A percentile compares a stretch with the other conserved stretches of the same genome.
Conservation (phyloP, 768 basidiomycete genomes). For the Calocera viscosa region DNA sequence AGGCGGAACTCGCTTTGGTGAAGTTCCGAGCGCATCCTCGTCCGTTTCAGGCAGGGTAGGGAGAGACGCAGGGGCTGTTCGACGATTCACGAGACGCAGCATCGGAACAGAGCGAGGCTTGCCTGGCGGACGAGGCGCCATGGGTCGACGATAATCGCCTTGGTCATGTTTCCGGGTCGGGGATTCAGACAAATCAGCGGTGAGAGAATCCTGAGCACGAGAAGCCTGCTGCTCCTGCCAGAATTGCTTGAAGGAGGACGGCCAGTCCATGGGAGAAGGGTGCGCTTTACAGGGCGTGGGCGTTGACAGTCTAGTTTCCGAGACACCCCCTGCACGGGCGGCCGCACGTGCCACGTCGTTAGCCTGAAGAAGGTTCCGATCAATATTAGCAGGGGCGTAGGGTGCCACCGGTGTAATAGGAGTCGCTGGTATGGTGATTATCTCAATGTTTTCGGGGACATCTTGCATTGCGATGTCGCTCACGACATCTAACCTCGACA, state of each 20-base stretch:
- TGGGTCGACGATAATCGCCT: neutral
- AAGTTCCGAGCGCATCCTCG: neutral
- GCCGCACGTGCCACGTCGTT: neutral
- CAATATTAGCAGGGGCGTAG: neutral
- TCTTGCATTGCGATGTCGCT: neutral
- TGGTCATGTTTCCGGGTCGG: neutral
- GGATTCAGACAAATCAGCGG: neutral
- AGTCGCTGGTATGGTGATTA: neutral
- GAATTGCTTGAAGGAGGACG: conserved; percentile 1
- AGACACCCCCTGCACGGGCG: neutral
- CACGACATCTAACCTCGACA: neutral
- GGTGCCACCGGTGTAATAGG: neutral
- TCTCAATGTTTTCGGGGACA: neutral
- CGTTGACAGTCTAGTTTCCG: neutral
- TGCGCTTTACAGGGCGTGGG: neutral
- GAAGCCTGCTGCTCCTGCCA: conserved; percentile 4
- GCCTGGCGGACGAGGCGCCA: neutral
- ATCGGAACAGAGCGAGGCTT: conserved; percentile 8
- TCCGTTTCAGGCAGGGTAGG: neutral
- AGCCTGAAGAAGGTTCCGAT: neutral
- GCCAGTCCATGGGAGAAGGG: neutral
- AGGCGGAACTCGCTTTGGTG: neutral
- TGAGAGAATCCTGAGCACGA: neutral
- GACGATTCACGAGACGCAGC: neutral
- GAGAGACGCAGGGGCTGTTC: neutral